These are phyloP conservation scores for Microbotryum saponariae DNA, from an alignment of 1,284 basidiomycete species.

Conservation along the genomic window DNA sequence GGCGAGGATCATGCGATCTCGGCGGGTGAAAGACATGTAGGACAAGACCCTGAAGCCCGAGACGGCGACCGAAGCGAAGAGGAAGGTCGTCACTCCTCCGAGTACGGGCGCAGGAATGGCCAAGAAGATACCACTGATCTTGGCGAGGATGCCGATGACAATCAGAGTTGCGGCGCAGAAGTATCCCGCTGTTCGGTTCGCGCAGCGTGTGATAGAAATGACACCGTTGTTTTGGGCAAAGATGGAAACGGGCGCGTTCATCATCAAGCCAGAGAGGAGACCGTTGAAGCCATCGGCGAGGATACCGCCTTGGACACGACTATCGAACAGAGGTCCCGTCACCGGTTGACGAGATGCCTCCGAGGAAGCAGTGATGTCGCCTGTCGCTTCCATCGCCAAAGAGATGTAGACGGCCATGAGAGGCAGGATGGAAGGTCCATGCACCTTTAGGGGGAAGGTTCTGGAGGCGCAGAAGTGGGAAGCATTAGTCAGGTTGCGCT, in stretches of 20 bases:
- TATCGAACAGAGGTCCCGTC: constrained; percentile 52
- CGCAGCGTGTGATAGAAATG: constrained; percentile 68
- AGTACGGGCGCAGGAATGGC: constrained; percentile 67
- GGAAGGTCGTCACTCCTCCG: constrained; percentile 54
- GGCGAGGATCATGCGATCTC: constrained; percentile 61
- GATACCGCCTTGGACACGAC: constrained; percentile 73
- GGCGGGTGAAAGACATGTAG: constrained; percentile 56
- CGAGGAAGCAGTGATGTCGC: constrained; percentile 74
- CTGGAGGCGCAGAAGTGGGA: too few species aligned
- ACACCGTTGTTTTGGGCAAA: constrained; percentile 76
- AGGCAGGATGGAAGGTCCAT: constrained; percentile 71
- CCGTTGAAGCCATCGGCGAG: constrained; percentile 61
- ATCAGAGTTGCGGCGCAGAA: constrained; percentile 14
- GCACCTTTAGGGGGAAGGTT: constrained; percentile 68
- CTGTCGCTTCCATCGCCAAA: constrained; percentile 72
- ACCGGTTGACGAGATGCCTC: constrained; percentile 62
- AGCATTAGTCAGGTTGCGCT: too few species aligned
- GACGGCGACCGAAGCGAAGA: constrained; percentile 42
- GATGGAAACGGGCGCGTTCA: constrained; percentile 61
- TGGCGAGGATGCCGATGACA: constrained; percentile 49
- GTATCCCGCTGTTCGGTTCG: constrained; percentile 59
- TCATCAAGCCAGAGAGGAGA: constrained; percentile 62
- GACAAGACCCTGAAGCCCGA: constrained; percentile 68
- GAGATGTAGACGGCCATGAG: constrained; percentile 69
- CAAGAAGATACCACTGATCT: constrained; percentile 50